These are phyloP conservation scores for Ceratobasidium sp. DNA, from an alignment of 1,284 basidiomycete genomes.

Conservation along the genomic window DNA sequence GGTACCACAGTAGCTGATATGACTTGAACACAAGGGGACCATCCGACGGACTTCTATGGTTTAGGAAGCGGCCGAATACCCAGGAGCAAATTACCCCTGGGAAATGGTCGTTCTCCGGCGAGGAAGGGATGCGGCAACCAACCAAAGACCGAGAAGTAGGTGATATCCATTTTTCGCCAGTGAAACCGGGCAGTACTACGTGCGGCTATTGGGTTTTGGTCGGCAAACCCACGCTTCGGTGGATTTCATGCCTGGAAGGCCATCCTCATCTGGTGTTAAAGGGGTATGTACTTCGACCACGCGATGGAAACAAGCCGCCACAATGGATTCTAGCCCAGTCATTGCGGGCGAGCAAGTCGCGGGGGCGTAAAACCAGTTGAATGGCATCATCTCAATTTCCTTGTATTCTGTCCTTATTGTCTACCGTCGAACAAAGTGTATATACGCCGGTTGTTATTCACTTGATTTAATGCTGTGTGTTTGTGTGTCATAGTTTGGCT, in stretches of 20 bases:
- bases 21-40: too few species aligned
- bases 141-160: neutral
- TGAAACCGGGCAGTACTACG: neutral
- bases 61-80: neutral
- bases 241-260: neutral
- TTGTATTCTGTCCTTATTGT: too few species aligned
- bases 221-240: neutral
- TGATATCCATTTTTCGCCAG: conserved; percentile 8
- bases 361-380: neutral
- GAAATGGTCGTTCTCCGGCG: neutral
- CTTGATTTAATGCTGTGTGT: too few species aligned
- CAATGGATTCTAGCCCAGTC: conserved; percentile 1
- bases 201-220: neutral
- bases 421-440: too few species aligned
- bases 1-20: too few species aligned
- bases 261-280: neutral
- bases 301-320: neutral
- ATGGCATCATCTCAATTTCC: too few species aligned
- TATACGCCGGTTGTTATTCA: too few species aligned
- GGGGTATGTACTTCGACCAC: neutral
- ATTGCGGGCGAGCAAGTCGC: neutral
- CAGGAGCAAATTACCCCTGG: neutral
- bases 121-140: neutral
- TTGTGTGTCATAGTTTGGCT: too few species aligned
- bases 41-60: neutral